These are phyloP conservation scores for Albophoma yamanashiensis DNA, from an alignment of 2,329 filamentous ascomycete species.

Conservation along the genomic window DNA sequence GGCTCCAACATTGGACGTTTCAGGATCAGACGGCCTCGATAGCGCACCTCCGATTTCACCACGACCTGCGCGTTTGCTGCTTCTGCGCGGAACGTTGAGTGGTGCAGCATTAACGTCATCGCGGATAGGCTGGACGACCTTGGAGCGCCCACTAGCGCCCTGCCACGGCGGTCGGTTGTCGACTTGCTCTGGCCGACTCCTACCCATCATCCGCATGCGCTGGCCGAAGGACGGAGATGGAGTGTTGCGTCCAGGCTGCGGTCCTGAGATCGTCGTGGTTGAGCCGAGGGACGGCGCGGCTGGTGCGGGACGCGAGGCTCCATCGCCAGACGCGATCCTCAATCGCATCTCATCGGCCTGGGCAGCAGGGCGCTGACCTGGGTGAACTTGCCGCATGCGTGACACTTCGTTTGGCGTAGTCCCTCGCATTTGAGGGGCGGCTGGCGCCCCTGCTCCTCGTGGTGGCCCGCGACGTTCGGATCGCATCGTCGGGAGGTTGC, in stretches of 20 bases:
- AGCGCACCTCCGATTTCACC: slow-evolving; percentile 13
- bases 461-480: not conserved
- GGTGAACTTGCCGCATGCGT: not conserved
- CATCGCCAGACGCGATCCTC: not conserved
- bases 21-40: slow-evolving; percentile 17
- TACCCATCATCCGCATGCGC: slow-evolving; percentile 20
- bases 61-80: slow-evolving; percentile 26
- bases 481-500: not conserved
- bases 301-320: not conserved
- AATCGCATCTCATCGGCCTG: not conserved
- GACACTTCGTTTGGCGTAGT: not conserved
- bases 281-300: not conserved
- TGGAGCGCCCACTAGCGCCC: slow-evolving; percentile 58
- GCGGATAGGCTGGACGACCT: slow-evolving; percentile 52
- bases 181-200: slow-evolving; percentile 24
- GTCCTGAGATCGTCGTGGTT: slow-evolving; percentile 16
- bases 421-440: not conserved
- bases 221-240: slow-evolving; percentile 19
- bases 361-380: not conserved
- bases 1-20: slow-evolving; percentile 18
- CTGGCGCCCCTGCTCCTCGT: not conserved
- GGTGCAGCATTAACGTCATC: slow-evolving; percentile 47
- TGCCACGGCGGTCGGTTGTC: slow-evolving; percentile 54
- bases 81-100: slow-evolving; percentile 44
- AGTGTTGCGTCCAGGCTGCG: slow-evolving; percentile 12